These are phyloP conservation scores for Diaporthe sp. DNA, from an alignment of 2,329 filamentous ascomycete species.

Conservation along the genomic window DNA sequence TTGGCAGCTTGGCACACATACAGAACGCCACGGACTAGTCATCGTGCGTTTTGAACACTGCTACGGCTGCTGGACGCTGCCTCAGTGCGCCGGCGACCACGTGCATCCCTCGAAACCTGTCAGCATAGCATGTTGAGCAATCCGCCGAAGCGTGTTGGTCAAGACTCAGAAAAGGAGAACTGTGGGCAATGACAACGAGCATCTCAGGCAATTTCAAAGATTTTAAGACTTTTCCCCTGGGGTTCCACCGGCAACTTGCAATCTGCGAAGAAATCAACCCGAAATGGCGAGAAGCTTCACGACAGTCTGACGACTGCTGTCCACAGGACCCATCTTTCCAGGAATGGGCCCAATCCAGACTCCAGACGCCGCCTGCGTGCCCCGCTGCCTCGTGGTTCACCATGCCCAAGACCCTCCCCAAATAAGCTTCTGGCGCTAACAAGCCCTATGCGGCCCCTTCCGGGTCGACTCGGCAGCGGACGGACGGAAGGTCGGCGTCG, in stretches of 20 bases:
- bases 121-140: neutral
- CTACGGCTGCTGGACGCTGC: neutral
- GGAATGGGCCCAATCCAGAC: constrained; percentile 10
- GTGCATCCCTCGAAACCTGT: neutral
- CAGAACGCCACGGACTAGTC: neutral
- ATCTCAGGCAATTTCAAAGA: constrained; percentile 3
- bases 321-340: constrained; percentile 16
- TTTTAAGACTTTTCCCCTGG: constrained; percentile 4
- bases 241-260: constrained; percentile 20
- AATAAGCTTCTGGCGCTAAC: constrained; percentile 32
- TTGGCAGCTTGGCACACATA: constrained; percentile 8
- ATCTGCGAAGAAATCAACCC: constrained; percentile 10
- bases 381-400: constrained; percentile 29
- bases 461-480: constrained; percentile 23
- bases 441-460: constrained; percentile 14
- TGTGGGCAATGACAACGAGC: neutral
- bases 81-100: neutral
- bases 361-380: neutral
- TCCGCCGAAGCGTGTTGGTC: neutral
- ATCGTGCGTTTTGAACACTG: neutral
- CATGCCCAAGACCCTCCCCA: constrained; percentile 17
- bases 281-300: constrained; percentile 28
- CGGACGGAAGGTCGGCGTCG: constrained; percentile 28
- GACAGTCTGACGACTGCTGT: constrained; percentile 26
- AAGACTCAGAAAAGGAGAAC: neutral